Evolutionary conservation across 2,329 filamentous ascomycete genomes (phyloP), one percentile per base, ranked within the genome.

Genomic region (Tolypocladium guangdongense): DNA sequence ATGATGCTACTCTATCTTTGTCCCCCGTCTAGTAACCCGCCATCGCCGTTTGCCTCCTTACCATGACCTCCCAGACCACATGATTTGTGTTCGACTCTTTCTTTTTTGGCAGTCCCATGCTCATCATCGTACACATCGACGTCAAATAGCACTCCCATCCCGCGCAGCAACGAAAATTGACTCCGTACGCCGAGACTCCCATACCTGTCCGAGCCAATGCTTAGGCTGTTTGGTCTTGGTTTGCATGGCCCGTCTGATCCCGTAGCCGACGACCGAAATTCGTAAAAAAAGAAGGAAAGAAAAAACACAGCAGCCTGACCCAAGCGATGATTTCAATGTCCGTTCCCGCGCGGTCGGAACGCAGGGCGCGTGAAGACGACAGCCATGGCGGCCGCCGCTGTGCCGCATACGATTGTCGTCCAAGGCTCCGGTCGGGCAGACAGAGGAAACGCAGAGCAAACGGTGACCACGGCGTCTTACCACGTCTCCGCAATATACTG

Each of bases 401-500:
- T 24, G 3, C 33, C 18, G 27, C 3, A n/a, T 20, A 4, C 20
- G 27, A 16, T 4, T 12, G 27, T 33, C 10, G 24, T 11, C 12
- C 22, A 14, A 18, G 39, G 8, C 24, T 30, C 18, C 6, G 49
- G 20, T 18, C 20, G 30, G 18, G 7, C 8, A 22, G 30, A 12
- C 11, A 24, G 18, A 5, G 38, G 45, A 16, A 38, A 16, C 20
- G n/a, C n/a, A n/a, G n/a, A n/a, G n/a, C n/a, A n/a, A n/a, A n/a
- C n/a, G n/a, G n/a, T n/a, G n/a, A n/a, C n/a, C n/a, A n/a, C n/a
- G n/a, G n/a, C 32, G 30, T 14, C 30, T 63, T 63, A 85, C 82
- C 82, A 86, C 7, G 82, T 85, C 73, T 86, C 91, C 55, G 92
- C 90, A 77, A 96, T 96, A 68, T 96, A 99, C 73, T 96, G 91